phyloP scores from a whole-genome alignment of 352 stramenopile species.

The Pythium phragmiticola region DNA sequence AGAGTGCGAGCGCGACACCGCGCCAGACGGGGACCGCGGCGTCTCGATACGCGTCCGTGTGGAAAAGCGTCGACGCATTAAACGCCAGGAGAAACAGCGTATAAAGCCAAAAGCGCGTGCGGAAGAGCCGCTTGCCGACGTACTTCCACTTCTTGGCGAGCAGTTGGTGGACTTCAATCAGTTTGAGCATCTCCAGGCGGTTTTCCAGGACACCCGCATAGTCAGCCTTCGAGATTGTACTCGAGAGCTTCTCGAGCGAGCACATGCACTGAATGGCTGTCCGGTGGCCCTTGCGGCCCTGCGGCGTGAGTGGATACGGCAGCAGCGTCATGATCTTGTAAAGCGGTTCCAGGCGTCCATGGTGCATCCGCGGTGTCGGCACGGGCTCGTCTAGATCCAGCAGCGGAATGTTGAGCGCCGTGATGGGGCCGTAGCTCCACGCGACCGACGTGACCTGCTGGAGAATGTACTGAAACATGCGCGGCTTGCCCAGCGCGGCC shows the following conservation, averaged over 20 bases:
- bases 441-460: conserved; percentile 40
- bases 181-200: too few relatives aligned
- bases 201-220: conserved; percentile 31
- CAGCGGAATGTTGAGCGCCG: conserved; percentile 48
- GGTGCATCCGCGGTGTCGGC: background rate
- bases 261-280: conserved; percentile 64
- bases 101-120: conserved; percentile 39
- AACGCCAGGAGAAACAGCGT: conserved; percentile 40
- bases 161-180: too few relatives aligned
- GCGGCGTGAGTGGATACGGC: conserved; percentile 39
- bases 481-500: conserved; percentile 43
- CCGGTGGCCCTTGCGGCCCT: conserved; percentile 33
- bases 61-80: conserved; percentile 47
- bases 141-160: too few relatives aligned
- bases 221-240: conserved; percentile 31
- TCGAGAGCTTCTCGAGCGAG: conserved; percentile 47
- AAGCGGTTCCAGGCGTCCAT: background rate
- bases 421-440: conserved; percentile 62
- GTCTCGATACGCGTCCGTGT: conserved; percentile 33
- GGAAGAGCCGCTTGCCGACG: conserved; percentile 31
- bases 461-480: conserved; percentile 64
- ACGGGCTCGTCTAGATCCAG: conserved; percentile 51
- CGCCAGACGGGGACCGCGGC: conserved; percentile 9
- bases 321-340: conserved; percentile 11
- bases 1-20: conserved; percentile 31